These are phyloP conservation scores for Lentithecium fluviatile DNA, from an alignment of 495 filamentous ascomycete genomes.

Conservation along the genomic window DNA sequence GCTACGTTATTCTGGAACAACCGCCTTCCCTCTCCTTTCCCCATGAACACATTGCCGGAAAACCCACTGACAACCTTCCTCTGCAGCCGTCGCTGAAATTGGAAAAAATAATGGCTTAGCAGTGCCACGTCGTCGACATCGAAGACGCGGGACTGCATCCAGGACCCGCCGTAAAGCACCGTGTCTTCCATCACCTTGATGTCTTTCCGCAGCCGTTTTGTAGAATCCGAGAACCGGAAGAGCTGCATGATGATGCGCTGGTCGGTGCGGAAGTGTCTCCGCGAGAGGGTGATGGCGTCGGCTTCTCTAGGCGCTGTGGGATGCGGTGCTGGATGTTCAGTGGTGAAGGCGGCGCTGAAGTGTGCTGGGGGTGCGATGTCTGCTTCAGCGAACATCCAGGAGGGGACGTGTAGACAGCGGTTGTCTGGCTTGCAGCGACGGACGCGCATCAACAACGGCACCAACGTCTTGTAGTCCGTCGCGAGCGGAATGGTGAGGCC, in stretches of 20 bases:
- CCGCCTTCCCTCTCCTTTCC: conserved; percentile 8
- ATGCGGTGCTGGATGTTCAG: neutral
- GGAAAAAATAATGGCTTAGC: conserved; percentile 22
- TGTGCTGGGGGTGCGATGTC: neutral
- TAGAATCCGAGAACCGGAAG: conserved; percentile 9
- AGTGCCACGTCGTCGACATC: conserved; percentile 10
- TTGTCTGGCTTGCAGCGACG: conserved; percentile 4
- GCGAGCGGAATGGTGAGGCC: neutral
- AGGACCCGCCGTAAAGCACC: conserved; percentile 4
- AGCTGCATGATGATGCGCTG: conserved; percentile 14
- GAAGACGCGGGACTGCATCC: conserved; percentile 17
- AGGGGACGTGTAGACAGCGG: conserved; percentile 12
- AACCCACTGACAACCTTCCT: conserved; percentile 13
- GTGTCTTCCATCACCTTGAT: conserved; percentile 19
- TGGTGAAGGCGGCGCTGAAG: conserved; percentile 3
- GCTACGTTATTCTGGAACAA: conserved; percentile 12
- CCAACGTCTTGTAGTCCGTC: neutral
- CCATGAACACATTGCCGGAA: neutral
- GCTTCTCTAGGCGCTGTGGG: neutral
- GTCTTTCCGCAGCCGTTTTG: neutral
- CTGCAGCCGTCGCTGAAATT: conserved; percentile 20
- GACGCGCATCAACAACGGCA: conserved; percentile 13
- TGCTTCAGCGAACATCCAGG: conserved; percentile 18
- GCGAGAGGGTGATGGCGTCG: conserved; percentile 9
- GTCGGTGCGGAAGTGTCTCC: conserved; percentile 7